These are phyloP conservation scores for Diophrys sp. DNA, from an alignment of 73 alveolate species.

Conservation along the genomic window DNA sequence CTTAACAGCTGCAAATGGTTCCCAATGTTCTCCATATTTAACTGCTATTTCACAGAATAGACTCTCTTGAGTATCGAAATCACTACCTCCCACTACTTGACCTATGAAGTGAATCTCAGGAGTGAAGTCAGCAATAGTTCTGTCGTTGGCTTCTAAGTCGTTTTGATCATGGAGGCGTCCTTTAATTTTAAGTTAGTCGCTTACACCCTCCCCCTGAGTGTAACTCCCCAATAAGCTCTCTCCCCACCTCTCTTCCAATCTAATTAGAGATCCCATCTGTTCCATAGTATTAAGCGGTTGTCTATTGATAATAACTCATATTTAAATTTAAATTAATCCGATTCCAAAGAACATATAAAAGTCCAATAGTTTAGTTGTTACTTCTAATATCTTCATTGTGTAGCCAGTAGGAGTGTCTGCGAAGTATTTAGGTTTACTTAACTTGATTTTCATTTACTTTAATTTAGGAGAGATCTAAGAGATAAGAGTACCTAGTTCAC, in stretches of 20 bases:
- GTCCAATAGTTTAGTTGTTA: neutral
- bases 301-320: too few species aligned
- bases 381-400: neutral
- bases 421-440: neutral
- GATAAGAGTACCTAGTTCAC: neutral
- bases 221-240: too few species aligned
- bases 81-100: slow-evolving; percentile 52
- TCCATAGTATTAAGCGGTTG: too few species aligned
- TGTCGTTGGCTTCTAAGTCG: slow-evolving; percentile 5
- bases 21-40: slow-evolving; percentile 61
- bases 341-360: neutral
- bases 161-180: neutral
- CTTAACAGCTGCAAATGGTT: slow-evolving; percentile 30
- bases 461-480: neutral
- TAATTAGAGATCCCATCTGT: too few species aligned
- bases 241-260: too few species aligned
- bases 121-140: slow-evolving; percentile 49
- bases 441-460: too few species aligned
- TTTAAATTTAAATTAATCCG: too few species aligned
- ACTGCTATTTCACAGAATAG: slow-evolving; percentile 44
- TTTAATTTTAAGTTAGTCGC: too few species aligned
- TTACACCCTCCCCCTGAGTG: too few species aligned
- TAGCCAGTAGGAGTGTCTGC: neutral
- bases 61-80: slow-evolving; percentile 46
- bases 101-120: slow-evolving; percentile 53